Percentiles rank a stretch among this genome's conserved stretches.
These are phyloP conservation scores for Termitomyces sp. DNA, from an alignment of 768 basidiomycete genomes.

Conservation along the genomic window DNA sequence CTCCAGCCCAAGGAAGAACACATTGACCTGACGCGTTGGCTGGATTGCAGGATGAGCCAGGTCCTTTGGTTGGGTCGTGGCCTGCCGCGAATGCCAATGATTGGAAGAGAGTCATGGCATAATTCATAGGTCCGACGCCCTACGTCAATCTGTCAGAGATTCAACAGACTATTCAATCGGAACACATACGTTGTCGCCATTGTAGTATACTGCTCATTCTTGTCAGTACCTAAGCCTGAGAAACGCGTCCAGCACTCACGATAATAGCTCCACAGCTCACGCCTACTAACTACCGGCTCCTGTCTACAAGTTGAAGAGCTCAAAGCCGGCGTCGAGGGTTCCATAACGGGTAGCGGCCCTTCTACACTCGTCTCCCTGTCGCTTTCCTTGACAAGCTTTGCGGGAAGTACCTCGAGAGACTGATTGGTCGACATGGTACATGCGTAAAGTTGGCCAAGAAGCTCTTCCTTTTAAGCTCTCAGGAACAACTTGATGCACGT, in stretches of 20 bases:
- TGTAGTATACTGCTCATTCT: constrained; percentile 60
- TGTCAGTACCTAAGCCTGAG: not conserved
- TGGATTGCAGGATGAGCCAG: constrained; percentile 64
- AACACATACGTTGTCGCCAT: constrained; percentile 65
- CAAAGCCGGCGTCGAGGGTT: not conserved
- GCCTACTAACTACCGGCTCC: constrained; percentile 67
- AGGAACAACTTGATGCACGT: not conserved
- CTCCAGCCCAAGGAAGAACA: constrained; percentile 71
- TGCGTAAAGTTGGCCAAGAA: not conserved
- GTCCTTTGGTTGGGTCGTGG: constrained; percentile 64
- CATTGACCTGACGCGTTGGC: constrained; percentile 60
- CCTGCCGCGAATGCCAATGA: constrained; percentile 67
- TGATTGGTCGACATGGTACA: not conserved
- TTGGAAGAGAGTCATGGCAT: constrained; percentile 73
- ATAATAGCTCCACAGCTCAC: constrained; percentile 80
- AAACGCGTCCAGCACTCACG: constrained; percentile 33
- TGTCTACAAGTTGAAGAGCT: not conserved
- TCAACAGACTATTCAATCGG: not conserved
- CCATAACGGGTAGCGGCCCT: not conserved
- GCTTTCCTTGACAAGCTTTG: not conserved
- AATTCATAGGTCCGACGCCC: constrained; percentile 67
- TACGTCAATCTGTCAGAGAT: constrained; percentile 18
- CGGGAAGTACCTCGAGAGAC: not conserved
- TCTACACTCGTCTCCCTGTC: not conserved
- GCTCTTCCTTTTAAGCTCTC: not conserved